Percentiles rank a stretch among this genome's conserved stretches.
These are phyloP conservation scores for Mortierella sp. DNA, from an alignment of 371 early-diverging fungal genomes.

Conservation along the genomic window DNA sequence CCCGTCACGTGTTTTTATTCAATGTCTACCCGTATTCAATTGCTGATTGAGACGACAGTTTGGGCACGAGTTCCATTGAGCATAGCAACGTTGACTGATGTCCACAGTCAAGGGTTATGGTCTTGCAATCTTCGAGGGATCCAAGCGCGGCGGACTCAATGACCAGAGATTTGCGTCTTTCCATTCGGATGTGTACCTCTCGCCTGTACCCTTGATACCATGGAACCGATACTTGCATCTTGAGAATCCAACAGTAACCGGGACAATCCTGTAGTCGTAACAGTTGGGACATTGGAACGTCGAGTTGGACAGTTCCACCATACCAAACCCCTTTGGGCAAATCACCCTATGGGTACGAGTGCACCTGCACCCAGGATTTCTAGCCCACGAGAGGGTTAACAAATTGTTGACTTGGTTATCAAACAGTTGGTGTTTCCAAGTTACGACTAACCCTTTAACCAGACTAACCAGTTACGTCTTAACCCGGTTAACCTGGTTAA, in stretches of 20 bases:
- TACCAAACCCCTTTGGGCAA: neutral
- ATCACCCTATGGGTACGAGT: constrained; percentile 2
- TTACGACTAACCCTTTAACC: too few relatives aligned
- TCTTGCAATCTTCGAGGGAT: constrained; percentile 1
- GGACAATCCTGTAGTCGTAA: neutral
- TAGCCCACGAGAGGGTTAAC: too few relatives aligned
- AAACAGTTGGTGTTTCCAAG: too few relatives aligned
- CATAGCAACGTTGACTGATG: constrained; percentile 1
- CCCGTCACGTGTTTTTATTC: too few relatives aligned
- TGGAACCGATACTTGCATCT: constrained; percentile 28
- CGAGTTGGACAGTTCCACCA: constrained; percentile 1
- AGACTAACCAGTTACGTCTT: too few relatives aligned
- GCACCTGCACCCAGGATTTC: constrained; percentile 10
- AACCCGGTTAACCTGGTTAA: too few relatives aligned
- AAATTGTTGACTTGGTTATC: too few relatives aligned
- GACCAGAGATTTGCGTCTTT: constrained; percentile 6
- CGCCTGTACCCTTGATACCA: constrained; percentile 9
- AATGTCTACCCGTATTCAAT: too few relatives aligned
- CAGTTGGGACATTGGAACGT: constrained; percentile 16
- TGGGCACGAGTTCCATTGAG: constrained; percentile 3
- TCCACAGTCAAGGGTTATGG: neutral
- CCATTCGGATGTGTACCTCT: constrained; percentile 11
- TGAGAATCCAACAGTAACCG: constrained; percentile 9
- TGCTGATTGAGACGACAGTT: constrained; percentile 18
- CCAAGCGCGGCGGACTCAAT: constrained; percentile 7